Evolutionary conservation across 192 early-diverging fungal species (phyloP).

Genomic region (Obelidium mucronatum): DNA sequence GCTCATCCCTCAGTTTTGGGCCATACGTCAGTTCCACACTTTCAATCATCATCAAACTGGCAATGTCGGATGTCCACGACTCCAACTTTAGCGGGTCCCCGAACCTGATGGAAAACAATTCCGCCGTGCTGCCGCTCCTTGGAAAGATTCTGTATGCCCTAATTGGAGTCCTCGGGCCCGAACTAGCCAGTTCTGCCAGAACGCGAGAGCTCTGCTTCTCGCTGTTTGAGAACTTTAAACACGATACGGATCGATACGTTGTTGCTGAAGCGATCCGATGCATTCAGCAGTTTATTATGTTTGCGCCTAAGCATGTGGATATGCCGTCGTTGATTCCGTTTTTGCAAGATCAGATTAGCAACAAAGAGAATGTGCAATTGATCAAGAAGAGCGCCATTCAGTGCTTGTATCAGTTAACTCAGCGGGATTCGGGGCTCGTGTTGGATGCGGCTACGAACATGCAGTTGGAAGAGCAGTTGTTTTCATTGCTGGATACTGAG

Average conservation of each 20-base stretch:
- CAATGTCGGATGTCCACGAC: constrained; percentile 89
- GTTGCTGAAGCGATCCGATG: constrained; percentile 86
- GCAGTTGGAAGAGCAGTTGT: constrained; percentile 79
- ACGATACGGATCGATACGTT: constrained; percentile 77
- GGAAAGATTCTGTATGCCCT: constrained; percentile 90
- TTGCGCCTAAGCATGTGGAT: constrained; percentile 80
- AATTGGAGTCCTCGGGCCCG: constrained; percentile 90
- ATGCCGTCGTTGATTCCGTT: constrained; percentile 73
- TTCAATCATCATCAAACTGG: constrained; percentile 84
- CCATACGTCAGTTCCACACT: constrained; percentile 89
- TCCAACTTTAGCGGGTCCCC: constrained; percentile 78
- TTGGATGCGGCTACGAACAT: constrained; percentile 65
- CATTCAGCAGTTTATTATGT: constrained; percentile 88
- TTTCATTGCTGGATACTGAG: constrained; percentile 81
- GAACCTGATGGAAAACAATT: constrained; percentile 73
- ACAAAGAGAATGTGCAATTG: constrained; percentile 49
- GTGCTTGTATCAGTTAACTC: constrained; percentile 85
- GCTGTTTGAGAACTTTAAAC: constrained; percentile 80
- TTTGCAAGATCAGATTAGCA: constrained; percentile 73
- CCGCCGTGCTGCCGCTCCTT: constrained; percentile 66
- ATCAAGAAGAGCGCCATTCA: constrained; percentile 81
- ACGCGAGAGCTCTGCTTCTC: constrained; percentile 82
- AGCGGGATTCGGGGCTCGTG: constrained; percentile 75
- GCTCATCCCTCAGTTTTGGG: constrained; percentile 91
- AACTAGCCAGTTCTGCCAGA: constrained; percentile 75